phyloP scores from a whole-genome alignment of 2,329 filamentous ascomycete species.

The Pestalotiopsis sp. region DNA sequence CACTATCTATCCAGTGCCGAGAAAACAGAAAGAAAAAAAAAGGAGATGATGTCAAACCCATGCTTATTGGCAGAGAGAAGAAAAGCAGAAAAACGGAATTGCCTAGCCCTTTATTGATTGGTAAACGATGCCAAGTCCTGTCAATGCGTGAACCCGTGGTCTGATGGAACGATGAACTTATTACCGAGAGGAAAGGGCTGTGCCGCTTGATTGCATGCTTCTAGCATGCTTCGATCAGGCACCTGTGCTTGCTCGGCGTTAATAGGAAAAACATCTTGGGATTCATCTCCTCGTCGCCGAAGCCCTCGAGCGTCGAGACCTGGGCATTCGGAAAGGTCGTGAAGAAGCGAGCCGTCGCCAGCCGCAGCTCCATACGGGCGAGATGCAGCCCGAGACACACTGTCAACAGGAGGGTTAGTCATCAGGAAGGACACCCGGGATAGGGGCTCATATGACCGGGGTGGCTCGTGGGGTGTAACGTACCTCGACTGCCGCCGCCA shows the following conservation, averaged over 20 bases:
- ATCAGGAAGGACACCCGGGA: neutral
- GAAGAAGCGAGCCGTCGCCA: conserved; percentile 51
- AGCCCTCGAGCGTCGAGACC: conserved; percentile 26
- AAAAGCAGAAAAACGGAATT: neutral
- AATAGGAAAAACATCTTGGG: conserved; percentile 27
- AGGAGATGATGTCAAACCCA: neutral
- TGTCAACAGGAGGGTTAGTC: conserved; percentile 3
- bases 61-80: neutral
- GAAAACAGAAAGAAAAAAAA: neutral
- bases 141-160: neutral
- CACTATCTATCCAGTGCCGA: neutral
- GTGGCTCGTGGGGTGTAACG: neutral
- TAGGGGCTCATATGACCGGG: neutral
- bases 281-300: conserved; percentile 31
- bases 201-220: no score
- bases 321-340: conserved; percentile 27
- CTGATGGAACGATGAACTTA: neutral
- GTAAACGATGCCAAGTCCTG: neutral
- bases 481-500: conserved; percentile 38
- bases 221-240: conserved; percentile 24
- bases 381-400: conserved; percentile 55
- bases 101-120: neutral
- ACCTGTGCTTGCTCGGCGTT: conserved; percentile 27
- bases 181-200: neutral
- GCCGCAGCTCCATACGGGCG: conserved; percentile 52